Conservation (phyloP, 2,329 filamentous ascomycete species). For the Pseudocercospora ulei region DNA sequence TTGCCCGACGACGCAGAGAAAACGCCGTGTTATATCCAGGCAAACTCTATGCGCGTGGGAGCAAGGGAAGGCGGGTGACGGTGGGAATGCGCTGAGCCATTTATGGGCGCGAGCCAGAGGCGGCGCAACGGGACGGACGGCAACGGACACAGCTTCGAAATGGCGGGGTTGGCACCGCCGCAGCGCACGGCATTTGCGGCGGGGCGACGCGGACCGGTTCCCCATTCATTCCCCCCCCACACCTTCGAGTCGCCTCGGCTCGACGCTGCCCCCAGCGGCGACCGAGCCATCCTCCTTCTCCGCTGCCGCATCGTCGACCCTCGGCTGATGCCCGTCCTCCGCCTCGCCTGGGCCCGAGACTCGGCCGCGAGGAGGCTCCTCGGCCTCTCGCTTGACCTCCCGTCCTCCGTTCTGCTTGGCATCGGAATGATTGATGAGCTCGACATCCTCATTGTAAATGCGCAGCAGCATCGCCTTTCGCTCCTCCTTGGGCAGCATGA, state of each 20-base stretch:
- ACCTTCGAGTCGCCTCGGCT: conserved; percentile 38
- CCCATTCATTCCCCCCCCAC: too few species aligned
- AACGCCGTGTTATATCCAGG: too few species aligned
- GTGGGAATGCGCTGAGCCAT: too few species aligned
- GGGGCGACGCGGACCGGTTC: too few species aligned
- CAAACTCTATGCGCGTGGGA: too few species aligned
- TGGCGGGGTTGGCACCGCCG: conserved; percentile 1
- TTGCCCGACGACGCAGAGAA: too few species aligned
- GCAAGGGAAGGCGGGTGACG: too few species aligned
- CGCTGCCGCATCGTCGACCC: conserved; percentile 20
- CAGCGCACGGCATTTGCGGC: conserved; percentile 1
- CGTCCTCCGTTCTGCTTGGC: conserved; percentile 20
- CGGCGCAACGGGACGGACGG: too few species aligned
- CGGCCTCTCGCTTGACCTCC: conserved; percentile 7
- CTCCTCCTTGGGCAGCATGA: conserved; percentile 98
- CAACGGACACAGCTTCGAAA: too few species aligned
- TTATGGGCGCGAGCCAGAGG: too few species aligned
- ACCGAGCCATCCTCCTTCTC: conserved; percentile 34
- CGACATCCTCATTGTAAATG: conserved; percentile 80
- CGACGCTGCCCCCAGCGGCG: conserved; percentile 35
- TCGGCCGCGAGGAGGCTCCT: conserved; percentile 14
- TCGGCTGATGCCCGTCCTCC: conserved; percentile 15
- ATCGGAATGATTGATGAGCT: conserved; percentile 58
- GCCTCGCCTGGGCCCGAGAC: conserved; percentile 20
- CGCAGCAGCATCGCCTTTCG: conserved; percentile 80